Conservation (phyloP, 2,329 filamentous ascomycete genomes). For the Metarhizium anisopliae region DNA sequence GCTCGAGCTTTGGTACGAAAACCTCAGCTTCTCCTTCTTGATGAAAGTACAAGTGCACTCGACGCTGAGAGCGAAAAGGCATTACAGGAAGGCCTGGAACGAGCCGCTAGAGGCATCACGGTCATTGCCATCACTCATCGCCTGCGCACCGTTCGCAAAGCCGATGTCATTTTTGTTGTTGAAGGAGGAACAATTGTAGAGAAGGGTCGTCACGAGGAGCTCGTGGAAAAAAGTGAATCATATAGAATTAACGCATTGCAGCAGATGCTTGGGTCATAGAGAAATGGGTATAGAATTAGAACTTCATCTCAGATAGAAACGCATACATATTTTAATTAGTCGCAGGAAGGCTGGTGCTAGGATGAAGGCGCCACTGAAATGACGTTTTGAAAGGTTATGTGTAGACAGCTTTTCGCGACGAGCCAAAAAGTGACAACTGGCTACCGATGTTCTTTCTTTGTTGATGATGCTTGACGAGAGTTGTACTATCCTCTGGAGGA, state of each 20-base stretch:
- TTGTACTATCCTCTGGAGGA: too few species aligned
- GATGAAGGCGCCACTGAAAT: too few species aligned
- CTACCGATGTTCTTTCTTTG: too few species aligned
- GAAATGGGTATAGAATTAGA: neutral
- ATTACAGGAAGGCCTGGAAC: slow-evolving; percentile 58
- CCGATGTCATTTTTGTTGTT: slow-evolving; percentile 49
- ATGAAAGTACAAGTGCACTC: slow-evolving; percentile 73
- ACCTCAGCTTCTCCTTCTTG: slow-evolving; percentile 66
- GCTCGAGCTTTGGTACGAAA: slow-evolving; percentile 65
- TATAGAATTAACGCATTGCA: slow-evolving; percentile 44
- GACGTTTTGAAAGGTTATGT: too few species aligned
- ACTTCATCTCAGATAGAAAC: too few species aligned
- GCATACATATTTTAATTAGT: too few species aligned
- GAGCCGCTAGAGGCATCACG: slow-evolving; percentile 42
- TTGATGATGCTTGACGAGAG: too few species aligned
- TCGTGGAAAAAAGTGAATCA: slow-evolving; percentile 42
- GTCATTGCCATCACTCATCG: slow-evolving; percentile 51
- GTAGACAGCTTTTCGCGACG: too few species aligned
- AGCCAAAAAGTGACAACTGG: too few species aligned
- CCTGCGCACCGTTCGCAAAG: slow-evolving; percentile 46
- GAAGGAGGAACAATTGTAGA: slow-evolving; percentile 45
- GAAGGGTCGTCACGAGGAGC: slow-evolving; percentile 42
- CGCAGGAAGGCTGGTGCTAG: too few species aligned
- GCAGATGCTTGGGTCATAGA: slow-evolving; percentile 30
- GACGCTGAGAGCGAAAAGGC: slow-evolving; percentile 61